These are phyloP conservation scores for Phialophora verrucosa DNA, from an alignment of 2,329 filamentous ascomycete genomes.

Conservation along the genomic window DNA sequence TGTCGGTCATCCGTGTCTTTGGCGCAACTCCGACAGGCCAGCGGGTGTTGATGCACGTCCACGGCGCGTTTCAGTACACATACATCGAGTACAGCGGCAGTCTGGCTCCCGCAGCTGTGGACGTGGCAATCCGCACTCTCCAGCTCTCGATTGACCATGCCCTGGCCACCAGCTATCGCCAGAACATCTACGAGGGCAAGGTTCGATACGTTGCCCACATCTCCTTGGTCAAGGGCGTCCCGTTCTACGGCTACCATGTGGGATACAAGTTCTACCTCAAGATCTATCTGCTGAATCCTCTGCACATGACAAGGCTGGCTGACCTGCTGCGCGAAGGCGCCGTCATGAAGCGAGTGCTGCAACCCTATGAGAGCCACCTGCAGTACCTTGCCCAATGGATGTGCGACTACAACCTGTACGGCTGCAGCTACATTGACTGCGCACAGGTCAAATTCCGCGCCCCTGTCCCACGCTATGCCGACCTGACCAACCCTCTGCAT, in stretches of 20 bases:
- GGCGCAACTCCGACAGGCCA: conserved; percentile 93
- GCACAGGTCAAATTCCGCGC: conserved; percentile 72
- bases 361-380: conserved; percentile 92
- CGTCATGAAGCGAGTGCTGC: conserved; percentile 80
- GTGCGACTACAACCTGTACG: conserved; percentile 97
- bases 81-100: conserved; percentile 83
- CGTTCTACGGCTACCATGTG: conserved; percentile 95
- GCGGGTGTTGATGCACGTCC: conserved; percentile 93
- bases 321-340: conserved; percentile 88
- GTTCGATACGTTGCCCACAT: conserved; percentile 84
- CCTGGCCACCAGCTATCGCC: conserved; percentile 80
- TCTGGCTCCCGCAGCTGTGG: conserved; percentile 70
- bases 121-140: conserved; percentile 74
- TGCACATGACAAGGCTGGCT: conserved; percentile 82
- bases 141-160: conserved; percentile 91
- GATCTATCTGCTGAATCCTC: conserved; percentile 88
- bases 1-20: conserved; percentile 89
- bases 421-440: conserved; percentile 83
- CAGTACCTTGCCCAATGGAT: conserved; percentile 96
- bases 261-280: conserved; percentile 92
- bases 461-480: conserved; percentile 73
- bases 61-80: conserved; percentile 95
- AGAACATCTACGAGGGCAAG: conserved; percentile 72
- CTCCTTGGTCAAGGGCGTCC: conserved; percentile 87
- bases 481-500: conserved; percentile 66